Evolutionary conservation across 2,329 filamentous ascomycete species (phyloP).

Genomic region (Macroventuria anomochaeta): DNA sequence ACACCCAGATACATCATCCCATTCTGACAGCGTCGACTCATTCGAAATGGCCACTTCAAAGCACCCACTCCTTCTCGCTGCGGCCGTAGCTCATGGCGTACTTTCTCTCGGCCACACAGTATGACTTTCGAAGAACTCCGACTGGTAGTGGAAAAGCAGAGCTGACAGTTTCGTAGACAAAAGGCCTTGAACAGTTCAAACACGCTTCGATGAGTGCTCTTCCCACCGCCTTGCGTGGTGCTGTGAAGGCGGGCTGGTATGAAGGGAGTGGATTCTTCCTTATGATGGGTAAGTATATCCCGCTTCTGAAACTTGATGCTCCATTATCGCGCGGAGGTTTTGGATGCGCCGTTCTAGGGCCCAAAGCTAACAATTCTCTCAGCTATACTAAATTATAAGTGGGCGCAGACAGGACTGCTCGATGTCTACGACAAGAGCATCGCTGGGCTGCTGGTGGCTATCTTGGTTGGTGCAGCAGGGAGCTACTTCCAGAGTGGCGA

Average conservation of each 20-base stretch:
- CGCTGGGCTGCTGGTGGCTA: slow-evolving; percentile 34
- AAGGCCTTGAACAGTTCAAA: slow-evolving; percentile 46
- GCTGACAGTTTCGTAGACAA: slow-evolving; percentile 26
- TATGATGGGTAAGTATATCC: slow-evolving; percentile 36
- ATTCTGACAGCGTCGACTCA: neutral
- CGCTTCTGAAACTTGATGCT: neutral
- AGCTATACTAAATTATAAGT: slow-evolving; percentile 47
- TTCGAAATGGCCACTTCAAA: slow-evolving; percentile 5
- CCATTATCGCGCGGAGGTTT: too few relatives aligned
- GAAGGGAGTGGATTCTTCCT: slow-evolving; percentile 47
- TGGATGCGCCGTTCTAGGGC: neutral
- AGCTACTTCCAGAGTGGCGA: slow-evolving; percentile 35
- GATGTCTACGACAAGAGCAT: slow-evolving; percentile 43
- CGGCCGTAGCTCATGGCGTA: slow-evolving; percentile 38
- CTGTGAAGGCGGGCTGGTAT: slow-evolving; percentile 46
- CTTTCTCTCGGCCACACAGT: slow-evolving; percentile 45
- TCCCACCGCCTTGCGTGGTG: slow-evolving; percentile 35
- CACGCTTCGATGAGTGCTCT: slow-evolving; percentile 41
- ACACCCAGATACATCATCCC: neutral
- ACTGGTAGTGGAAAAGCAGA: neutral
- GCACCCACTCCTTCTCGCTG: slow-evolving; percentile 39
- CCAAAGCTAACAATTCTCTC: neutral
- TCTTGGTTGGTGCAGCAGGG: slow-evolving; percentile 35
- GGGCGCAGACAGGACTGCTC: slow-evolving; percentile 40
- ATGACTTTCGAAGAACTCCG: neutral